Percentiles rank a stretch among this genome's conserved stretches.
Conservation (phyloP, 371 early-diverging fungal genomes). For the Circinella umbellata region DNA sequence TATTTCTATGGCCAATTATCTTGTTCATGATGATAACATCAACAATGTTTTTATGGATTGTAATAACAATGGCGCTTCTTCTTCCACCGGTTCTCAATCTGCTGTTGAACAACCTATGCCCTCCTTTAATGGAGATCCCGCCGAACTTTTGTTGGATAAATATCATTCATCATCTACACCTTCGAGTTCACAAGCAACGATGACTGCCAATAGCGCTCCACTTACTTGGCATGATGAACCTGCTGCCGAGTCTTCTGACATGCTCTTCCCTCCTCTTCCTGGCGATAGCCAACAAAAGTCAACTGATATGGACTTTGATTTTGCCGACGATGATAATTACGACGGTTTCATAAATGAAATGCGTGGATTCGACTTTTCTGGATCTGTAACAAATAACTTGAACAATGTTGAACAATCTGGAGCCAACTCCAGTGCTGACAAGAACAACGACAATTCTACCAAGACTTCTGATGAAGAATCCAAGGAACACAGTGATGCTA, state of each 20-base stretch:
- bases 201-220: not conserved
- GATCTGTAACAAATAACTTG: not conserved
- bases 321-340: conserved; percentile 1
- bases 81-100: not conserved
- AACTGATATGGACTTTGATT: not conserved
- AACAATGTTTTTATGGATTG: not conserved
- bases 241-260: conserved; percentile 21
- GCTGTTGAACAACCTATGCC: not conserved
- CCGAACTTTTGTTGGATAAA: conserved; percentile 27
- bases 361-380: conserved; percentile 11
- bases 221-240: conserved; percentile 14
- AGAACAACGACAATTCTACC: not conserved
- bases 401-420: conserved; percentile 4
- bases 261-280: conserved; percentile 44
- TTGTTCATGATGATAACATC: conserved; percentile 9
- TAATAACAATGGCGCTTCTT: not conserved
- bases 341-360: conserved; percentile 9
- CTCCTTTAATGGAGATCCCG: conserved; percentile 19
- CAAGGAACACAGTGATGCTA: not conserved
- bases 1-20: conserved; percentile 31
- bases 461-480: not conserved
- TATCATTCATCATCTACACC: not conserved
- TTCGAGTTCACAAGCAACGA: not conserved
- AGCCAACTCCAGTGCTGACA: not conserved
- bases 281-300: conserved; percentile 18